These are phyloP conservation scores for Aquilaria sinensis DNA, from an alignment of 345 rosid genomes.

Conservation along the genomic window DNA sequence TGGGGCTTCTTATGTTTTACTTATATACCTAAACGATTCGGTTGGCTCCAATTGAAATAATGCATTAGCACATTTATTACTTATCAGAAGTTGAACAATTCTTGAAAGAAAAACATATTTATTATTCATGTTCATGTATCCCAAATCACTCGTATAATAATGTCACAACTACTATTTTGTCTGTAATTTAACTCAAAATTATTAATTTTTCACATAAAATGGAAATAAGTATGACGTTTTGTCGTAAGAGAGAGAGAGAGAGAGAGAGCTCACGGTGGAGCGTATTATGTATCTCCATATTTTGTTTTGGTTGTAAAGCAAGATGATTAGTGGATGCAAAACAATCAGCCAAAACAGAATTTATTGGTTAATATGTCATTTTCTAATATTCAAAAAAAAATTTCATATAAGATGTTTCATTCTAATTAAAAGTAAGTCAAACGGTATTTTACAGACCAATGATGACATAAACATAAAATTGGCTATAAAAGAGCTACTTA, in stretches of 20 bases:
- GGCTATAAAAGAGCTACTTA: no score
- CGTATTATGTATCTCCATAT: not conserved
- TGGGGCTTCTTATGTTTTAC: not conserved
- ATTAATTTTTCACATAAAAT: no score
- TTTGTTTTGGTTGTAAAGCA: conserved; percentile 9
- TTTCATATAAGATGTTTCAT: no score
- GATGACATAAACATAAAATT: no score
- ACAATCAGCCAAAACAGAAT: conserved; percentile 12
- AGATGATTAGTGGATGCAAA: conserved; percentile 20
- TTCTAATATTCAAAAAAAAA: conserved; percentile 26
- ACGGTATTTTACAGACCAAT: no score
- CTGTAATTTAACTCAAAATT: no score
- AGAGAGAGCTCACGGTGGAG: not conserved
- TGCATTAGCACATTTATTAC: not conserved
- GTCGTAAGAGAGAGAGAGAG: no score
- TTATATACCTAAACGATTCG: not conserved
- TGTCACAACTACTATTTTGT: not conserved
- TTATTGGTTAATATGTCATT: conserved; percentile 39
- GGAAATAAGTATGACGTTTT: no score
- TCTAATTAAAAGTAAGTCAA: no score
- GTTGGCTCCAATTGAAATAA: conserved; percentile 9
- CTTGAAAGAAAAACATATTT: not conserved
- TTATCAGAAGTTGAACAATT: not conserved
- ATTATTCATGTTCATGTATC: conserved; percentile 1
- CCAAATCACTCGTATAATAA: not conserved